Evolutionary conservation across 805 yeast species (phyloP), one percentile per base, ranked within the genome.

Genomic region (Pachysolen tannophilus): DNA sequence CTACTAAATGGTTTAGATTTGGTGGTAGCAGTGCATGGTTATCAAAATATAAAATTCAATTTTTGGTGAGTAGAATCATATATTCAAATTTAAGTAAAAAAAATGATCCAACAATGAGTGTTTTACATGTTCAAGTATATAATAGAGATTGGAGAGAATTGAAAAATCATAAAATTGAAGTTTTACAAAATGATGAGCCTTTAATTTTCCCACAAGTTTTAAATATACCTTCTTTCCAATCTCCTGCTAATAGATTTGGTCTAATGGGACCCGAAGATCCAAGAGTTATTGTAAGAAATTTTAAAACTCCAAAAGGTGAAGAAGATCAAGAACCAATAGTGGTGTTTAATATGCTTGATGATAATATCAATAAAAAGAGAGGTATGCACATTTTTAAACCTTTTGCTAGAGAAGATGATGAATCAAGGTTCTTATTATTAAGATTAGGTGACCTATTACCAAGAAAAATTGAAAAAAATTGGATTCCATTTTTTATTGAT

Each of bases 261-360:
- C n/a, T n/a, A n/a, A 37, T 33, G 31, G 77, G 78, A 1, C 71
- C 77, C 3, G 75, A 71, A 47, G 75, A 71, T 44, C 73, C 78
- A 2, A 55, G 75, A 21, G 40, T 47, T 14, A 49, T 70, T 23
- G 42, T 68, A 7, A 49, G 47, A 28, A 48, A 48, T 16, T 37
- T 29, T 18, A 25, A 8, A 8, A 33, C 32, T 21, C 9, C 28
- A 5, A 49, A 51, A 15, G 59, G 57, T 7, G 54, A 52, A 27
- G 67, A 65, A 5, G 47, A 46, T 26, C 60, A 60, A 20, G 76
- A 71, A 40, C 78, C 78, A 2, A 48, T 70, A 11, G 52, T 71
- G 15, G 46, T 68, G 3, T 70, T 60, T 50, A 70, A 69, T 39
- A 52, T 61, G 52, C 13, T 23, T 23, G 26, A 5, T 23, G 43